Conservation (phyloP, 305 asterid species). For the Nicotiana rustica region DNA sequence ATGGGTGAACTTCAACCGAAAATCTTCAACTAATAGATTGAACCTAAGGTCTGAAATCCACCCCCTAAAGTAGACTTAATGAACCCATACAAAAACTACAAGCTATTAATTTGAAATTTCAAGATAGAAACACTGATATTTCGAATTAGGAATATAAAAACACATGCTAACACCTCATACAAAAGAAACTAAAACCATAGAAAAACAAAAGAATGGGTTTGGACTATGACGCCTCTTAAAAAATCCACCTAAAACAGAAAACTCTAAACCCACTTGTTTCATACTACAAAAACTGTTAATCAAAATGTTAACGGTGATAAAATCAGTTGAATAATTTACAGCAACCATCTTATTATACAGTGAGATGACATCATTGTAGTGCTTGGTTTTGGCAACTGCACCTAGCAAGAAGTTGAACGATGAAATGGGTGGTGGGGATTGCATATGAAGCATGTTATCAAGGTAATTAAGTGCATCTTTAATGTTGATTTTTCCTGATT, state of each 20-base stretch:
- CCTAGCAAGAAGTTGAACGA: conserved; percentile 54
- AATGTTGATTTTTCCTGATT: conserved; percentile 36
- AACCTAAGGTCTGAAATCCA: too few species aligned
- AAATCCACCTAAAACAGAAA: conserved; percentile 60
- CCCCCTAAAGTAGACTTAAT: too few species aligned
- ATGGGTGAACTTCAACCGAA: too few species aligned
- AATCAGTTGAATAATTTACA: conserved; percentile 51
- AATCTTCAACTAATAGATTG: too few species aligned
- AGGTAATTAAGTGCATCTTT: conserved; percentile 48
- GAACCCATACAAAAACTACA: too few species aligned
- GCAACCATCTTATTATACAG: conserved; percentile 57
- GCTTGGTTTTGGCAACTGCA: conserved; percentile 57
- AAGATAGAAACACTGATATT: too few species aligned
- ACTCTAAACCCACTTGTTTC: conserved; percentile 53
- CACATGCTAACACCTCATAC: too few species aligned
- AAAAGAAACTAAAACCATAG: too few species aligned
- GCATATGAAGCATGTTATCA: conserved; percentile 55
- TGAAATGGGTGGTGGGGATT: conserved; percentile 52
- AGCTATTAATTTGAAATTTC: too few species aligned
- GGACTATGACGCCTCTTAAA: conserved; percentile 67
- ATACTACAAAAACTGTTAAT: conserved; percentile 63
- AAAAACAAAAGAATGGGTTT: background rate
- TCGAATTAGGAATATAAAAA: too few species aligned
- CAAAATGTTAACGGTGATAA: conserved; percentile 57
- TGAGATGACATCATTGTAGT: conserved; percentile 43